Base-by-base conservation (phyloP, 2,329 filamentous ascomycete species). In the Cadophora sp. region DNA sequence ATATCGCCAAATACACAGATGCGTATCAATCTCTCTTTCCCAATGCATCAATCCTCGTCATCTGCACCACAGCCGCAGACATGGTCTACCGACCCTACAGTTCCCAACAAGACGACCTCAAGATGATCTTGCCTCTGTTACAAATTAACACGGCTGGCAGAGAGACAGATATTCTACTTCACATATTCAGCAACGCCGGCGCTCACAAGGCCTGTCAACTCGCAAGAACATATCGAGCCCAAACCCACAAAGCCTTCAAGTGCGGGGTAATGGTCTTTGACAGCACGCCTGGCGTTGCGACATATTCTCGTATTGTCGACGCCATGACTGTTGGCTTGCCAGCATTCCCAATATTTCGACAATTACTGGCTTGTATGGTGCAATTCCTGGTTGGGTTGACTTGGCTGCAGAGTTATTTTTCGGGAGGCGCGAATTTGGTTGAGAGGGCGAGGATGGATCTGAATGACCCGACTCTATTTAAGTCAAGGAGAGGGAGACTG, bases 171-270 rank as follows among this genome's bases (percentile, higher is more conserved):
- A 72, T 76, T 72, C 78, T 82, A 37, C 70, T 85, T 11, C 83
- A 86, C 74, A 75, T 81, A 64, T 86, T 85, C 76, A 85, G 82
- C 26, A 85, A 86, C 67, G 83, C 83, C 34, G 84, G 84, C 14
- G 75, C 79, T 22, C 77, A 79, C 58, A 80, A 80, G 7, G 76
- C 79, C 3, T 75, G 75, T 5, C 74, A 79, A 37, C 68, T 85
- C 7, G 79, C 83, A 1, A 69, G 73, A 19, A 71, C 76, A 9
- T 85, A 82, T 72, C 50, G 26, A n/a, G 53, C 64, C 51, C 77
- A 55, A 9, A n/a, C 14, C 26, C 7, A 7, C 3, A n/a, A 0
- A 26, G 70, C 1, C 80, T 77, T 1, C 77, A 78, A 0, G 66
- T 69, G 2, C 67, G 78, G 43, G 7, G 79, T 78, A 1, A 78